phyloP scores from a whole-genome alignment of 164 flowering plant genomes.

The Dillenia turbinata region DNA sequence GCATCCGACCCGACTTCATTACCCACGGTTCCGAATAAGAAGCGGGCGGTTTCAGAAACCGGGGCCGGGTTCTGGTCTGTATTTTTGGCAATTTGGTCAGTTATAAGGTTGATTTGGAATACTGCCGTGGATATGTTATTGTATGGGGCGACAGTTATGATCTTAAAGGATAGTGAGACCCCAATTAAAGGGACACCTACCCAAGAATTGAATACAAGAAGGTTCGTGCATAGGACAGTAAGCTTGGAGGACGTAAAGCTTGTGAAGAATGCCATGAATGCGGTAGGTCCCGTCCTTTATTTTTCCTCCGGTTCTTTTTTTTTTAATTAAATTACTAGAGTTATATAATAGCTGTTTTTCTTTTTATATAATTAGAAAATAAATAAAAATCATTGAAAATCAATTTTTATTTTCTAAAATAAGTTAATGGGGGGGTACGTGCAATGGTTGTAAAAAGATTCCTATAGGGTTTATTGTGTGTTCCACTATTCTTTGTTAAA shows the following conservation, averaged over 20 bases:
- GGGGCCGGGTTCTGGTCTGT: conserved; percentile 7
- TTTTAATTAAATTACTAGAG: no score
- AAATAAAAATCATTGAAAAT: no score
- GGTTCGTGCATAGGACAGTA: conserved; percentile 39
- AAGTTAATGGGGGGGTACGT: no score
- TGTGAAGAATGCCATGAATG: conserved; percentile 38
- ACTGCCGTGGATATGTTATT: conserved; percentile 35
- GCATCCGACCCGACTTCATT: conserved; percentile 34
- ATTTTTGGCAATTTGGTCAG: conserved; percentile 18
- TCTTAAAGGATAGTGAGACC: conserved; percentile 42
- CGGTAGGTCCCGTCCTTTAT: conserved; percentile 17
- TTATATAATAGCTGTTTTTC: no score
- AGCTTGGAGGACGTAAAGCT: conserved; percentile 60
- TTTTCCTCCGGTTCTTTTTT: no score
- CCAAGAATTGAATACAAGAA: conserved; percentile 14
- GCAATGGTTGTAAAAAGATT: no score
- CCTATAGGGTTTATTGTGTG: no score
- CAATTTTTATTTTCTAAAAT: no score
- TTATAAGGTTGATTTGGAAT: conserved; percentile 28
- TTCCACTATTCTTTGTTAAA: no score
- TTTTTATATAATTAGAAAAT: no score
- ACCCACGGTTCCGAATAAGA: conserved; percentile 42
- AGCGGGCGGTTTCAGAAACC: not conserved
- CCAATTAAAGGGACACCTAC: conserved; percentile 35
- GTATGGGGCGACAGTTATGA: conserved; percentile 29